A percentile compares a stretch with the other conserved stretches of the same genome.
Evolutionary conservation across 306 rosid species (phyloP).

Genomic region (Prunus dulcis): DNA sequence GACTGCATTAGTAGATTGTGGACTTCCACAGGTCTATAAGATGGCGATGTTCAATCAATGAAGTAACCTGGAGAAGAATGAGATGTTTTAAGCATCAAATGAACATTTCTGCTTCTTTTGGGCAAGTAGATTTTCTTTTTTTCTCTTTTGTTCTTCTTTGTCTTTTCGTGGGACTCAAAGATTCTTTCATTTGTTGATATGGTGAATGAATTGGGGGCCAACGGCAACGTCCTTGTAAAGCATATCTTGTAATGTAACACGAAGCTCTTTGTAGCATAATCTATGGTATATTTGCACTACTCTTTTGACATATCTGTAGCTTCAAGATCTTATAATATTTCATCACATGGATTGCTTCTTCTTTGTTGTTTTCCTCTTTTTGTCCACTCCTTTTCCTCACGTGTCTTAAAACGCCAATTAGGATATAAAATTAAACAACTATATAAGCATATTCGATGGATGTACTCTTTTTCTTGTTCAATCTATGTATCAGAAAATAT

Average conservation of each 20-base stretch:
- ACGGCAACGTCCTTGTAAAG: neutral
- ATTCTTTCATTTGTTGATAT: conserved; percentile 12
- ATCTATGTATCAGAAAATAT: too few relatives aligned
- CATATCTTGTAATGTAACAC: conserved; percentile 6
- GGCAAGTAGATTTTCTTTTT: neutral
- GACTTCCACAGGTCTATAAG: conserved; percentile 1
- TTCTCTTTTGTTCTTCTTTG: neutral
- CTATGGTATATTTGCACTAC: neutral
- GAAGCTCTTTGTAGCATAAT: neutral
- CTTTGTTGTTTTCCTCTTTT: neutral
- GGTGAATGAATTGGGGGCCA: neutral
- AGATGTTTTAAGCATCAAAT: neutral
- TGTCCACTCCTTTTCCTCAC: neutral
- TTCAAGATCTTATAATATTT: neutral
- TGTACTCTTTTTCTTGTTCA: too few relatives aligned
- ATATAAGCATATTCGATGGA: too few relatives aligned
- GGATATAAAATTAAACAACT: too few relatives aligned
- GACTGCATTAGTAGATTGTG: conserved; percentile 4
- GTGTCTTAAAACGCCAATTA: too few relatives aligned
- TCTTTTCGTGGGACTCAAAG: neutral
- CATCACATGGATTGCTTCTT: neutral
- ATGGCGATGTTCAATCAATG: neutral
- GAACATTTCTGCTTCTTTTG: neutral
- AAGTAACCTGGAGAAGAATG: neutral
- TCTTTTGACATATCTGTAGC: conserved; percentile 1